phyloP scores from a whole-genome alignment of 2,329 filamentous ascomycete genomes.

The Pseudocercospora vitis region DNA sequence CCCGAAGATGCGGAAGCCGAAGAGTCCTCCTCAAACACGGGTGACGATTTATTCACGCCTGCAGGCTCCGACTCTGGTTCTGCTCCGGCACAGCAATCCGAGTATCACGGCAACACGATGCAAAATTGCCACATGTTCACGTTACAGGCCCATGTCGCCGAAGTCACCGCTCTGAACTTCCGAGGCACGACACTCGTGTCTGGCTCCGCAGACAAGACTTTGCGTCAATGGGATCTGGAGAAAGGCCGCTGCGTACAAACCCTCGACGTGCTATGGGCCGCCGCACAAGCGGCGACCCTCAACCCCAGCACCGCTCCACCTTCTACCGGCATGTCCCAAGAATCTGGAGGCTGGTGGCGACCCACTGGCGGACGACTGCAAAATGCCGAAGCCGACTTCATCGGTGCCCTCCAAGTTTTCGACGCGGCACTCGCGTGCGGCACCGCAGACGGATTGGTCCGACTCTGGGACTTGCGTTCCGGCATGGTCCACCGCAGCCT shows the following conservation, averaged over 20 bases:
- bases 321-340: constrained; percentile 13
- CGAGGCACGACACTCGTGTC: constrained; percentile 86
- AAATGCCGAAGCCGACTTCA: constrained; percentile 78
- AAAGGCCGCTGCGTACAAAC: constrained; percentile 98
- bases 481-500: constrained; percentile 96
- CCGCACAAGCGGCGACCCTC: constrained; percentile 70
- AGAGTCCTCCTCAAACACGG: constrained; percentile 22
- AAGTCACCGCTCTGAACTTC: constrained; percentile 93
- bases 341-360: constrained; percentile 63
- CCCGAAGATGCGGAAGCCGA: constrained; percentile 50
- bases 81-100: constrained; percentile 48
- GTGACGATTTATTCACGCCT: constrained; percentile 34
- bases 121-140: constrained; percentile 86
- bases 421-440: constrained; percentile 94
- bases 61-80: constrained; percentile 24
- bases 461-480: constrained; percentile 92
- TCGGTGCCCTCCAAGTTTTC: constrained; percentile 92
- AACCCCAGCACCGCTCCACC: constrained; percentile 44
- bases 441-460: constrained; percentile 95
- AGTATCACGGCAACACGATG: constrained; percentile 72
- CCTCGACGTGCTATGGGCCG: constrained; percentile 95
- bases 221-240: constrained; percentile 95
- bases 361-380: constrained; percentile 60
- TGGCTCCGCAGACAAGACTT: constrained; percentile 93
- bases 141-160: constrained; percentile 85